Percentiles rank a stretch among this genome's conserved stretches.
These are phyloP conservation scores for Phaeosphaeria sp. DNA, from an alignment of 2,329 filamentous ascomycete genomes.

Conservation along the genomic window DNA sequence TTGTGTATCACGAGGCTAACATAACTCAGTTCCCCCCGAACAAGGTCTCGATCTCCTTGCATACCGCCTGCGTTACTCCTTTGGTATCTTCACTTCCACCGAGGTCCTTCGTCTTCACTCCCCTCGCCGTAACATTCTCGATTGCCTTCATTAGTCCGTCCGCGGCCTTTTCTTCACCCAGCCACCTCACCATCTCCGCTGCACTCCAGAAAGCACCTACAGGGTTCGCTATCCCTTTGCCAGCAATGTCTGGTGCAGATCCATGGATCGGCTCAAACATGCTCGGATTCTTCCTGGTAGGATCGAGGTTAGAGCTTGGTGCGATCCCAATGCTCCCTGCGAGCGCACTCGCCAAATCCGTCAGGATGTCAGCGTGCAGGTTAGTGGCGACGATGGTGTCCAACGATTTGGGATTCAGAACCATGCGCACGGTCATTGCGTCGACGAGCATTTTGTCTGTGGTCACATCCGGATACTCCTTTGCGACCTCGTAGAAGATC, in stretches of 20 bases:
- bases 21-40: constrained; percentile 24
- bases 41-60: constrained; percentile 58
- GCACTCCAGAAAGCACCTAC: constrained; percentile 73
- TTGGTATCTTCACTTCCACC: constrained; percentile 64
- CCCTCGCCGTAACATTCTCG: constrained; percentile 64
- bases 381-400: constrained; percentile 59
- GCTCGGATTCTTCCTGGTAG: constrained; percentile 62
- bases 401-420: constrained; percentile 52
- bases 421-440: constrained; percentile 58
- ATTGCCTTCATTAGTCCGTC: constrained; percentile 64
- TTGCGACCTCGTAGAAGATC: constrained; percentile 54
- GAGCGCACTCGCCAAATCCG: constrained; percentile 70
- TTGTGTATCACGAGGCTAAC: background rate
- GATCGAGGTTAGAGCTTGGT: constrained; percentile 71
- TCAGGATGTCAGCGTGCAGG: constrained; percentile 67
- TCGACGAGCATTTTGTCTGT: constrained; percentile 59
- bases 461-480: constrained; percentile 54
- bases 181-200: constrained; percentile 70
- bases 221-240: constrained; percentile 68
- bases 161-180: constrained; percentile 65
- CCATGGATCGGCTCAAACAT: constrained; percentile 71
- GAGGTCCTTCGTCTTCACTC: constrained; percentile 65
- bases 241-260: constrained; percentile 69
- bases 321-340: constrained; percentile 73
- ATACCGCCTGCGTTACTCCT: constrained; percentile 65